Percentiles rank a stretch among this genome's conserved stretches.
Conservation (phyloP, 2,329 filamentous ascomycete species). For the Xylariaceae sp. region DNA sequence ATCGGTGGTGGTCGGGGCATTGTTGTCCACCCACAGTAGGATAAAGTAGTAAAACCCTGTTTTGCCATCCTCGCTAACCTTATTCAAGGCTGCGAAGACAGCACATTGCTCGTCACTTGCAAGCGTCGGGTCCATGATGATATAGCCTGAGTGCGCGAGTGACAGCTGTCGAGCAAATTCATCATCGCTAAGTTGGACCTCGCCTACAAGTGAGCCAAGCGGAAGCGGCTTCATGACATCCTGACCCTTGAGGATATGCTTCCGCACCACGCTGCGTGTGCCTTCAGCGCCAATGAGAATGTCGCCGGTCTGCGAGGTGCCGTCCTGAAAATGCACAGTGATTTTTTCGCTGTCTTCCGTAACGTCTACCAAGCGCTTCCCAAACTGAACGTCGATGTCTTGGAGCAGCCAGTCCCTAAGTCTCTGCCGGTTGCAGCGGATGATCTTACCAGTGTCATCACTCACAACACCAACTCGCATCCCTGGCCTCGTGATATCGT, state of each 20-base stretch:
- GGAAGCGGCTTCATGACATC: slow-evolving; percentile 5
- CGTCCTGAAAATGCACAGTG: too few relatives aligned
- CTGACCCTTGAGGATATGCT: slow-evolving; percentile 2
- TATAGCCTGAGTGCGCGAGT: slow-evolving; percentile 3
- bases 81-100: slow-evolving; percentile 6
- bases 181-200: not conserved
- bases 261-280: too few relatives aligned
- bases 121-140: not conserved
- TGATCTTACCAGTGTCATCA: slow-evolving; percentile 24
- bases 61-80: slow-evolving; percentile 5
- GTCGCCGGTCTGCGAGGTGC: too few relatives aligned
- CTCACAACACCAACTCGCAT: not conserved
- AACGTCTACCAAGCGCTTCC: not conserved
- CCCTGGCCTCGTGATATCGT: not conserved
- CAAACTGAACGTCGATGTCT: not conserved
- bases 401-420: slow-evolving; percentile 3
- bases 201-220: slow-evolving; percentile 4
- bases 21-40: slow-evolving; percentile 6
- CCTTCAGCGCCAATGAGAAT: too few relatives aligned
- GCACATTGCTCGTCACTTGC: slow-evolving; percentile 6
- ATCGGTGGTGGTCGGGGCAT: not conserved
- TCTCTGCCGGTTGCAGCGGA: slow-evolving; percentile 4
- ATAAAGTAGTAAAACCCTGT: slow-evolving; percentile 11
- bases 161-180: slow-evolving; percentile 5
- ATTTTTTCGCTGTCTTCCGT: not conserved